phyloP scores from a whole-genome alignment of 2,329 filamentous ascomycete species.

The Elsinoe ampelina region DNA sequence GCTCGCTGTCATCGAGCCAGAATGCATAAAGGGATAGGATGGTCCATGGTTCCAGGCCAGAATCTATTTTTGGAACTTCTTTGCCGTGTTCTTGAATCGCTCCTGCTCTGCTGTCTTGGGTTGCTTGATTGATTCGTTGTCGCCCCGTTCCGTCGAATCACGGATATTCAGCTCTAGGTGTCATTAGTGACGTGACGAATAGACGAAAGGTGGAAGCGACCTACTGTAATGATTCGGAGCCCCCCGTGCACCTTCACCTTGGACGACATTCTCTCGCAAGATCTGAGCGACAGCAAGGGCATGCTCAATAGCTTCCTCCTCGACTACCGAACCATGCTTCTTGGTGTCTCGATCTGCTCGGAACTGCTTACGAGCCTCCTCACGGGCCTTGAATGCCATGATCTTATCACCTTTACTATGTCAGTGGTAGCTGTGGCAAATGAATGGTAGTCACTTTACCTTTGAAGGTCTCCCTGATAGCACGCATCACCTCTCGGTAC shows the following conservation, averaged over 20 bases:
- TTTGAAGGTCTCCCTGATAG: slow-evolving; percentile 72
- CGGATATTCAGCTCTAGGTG: slow-evolving; percentile 73
- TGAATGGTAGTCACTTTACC: slow-evolving; percentile 41
- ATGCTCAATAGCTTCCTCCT: slow-evolving; percentile 59
- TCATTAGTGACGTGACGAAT: slow-evolving; percentile 13
- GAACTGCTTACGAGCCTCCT: slow-evolving; percentile 66
- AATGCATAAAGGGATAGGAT: neutral
- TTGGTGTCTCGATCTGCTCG: slow-evolving; percentile 54
- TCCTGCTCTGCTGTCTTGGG: neutral
- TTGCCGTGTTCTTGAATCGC: slow-evolving; percentile 32
- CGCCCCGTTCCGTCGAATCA: slow-evolving; percentile 78
- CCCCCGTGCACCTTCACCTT: slow-evolving; percentile 44
- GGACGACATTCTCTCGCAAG: slow-evolving; percentile 75
- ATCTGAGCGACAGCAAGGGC: slow-evolving; percentile 76
- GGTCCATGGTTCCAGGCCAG: neutral
- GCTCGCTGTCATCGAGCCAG: neutral
- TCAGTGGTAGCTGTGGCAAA: neutral
- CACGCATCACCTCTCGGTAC: slow-evolving; percentile 73
- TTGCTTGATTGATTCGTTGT: slow-evolving; percentile 80
- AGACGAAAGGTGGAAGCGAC: neutral
- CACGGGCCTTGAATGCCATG: slow-evolving; percentile 60
- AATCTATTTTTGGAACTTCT: slow-evolving; percentile 29
- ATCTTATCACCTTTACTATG: slow-evolving; percentile 55
- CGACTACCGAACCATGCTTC: slow-evolving; percentile 46
- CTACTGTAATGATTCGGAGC: slow-evolving; percentile 14